phyloP scores from a whole-genome alignment of 139 green algal species.

The Helicosporidium sp. region DNA sequence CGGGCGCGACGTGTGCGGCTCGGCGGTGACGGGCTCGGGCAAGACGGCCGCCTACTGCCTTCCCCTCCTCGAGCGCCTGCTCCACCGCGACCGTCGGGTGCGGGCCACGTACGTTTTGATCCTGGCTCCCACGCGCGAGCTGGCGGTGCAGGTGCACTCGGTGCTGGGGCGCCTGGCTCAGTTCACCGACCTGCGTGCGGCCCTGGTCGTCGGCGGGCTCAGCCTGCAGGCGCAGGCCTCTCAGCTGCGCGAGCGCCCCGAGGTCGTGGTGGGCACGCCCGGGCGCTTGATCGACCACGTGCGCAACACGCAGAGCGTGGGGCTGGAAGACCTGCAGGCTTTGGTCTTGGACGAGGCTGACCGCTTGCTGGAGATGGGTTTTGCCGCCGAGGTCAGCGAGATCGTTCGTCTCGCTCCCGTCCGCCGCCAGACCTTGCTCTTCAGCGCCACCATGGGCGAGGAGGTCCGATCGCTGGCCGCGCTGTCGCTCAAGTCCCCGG shows the following conservation, averaged over 20 bases:
- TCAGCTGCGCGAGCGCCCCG: slow-evolving; percentile 45
- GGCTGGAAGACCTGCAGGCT: slow-evolving; percentile 69
- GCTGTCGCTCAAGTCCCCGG: slow-evolving; percentile 57
- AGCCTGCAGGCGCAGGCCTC: slow-evolving; percentile 62
- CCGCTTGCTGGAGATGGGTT: slow-evolving; percentile 77
- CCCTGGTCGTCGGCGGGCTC: slow-evolving; percentile 85
- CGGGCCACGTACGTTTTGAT: slow-evolving; percentile 53
- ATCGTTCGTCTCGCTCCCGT: slow-evolving; percentile 63
- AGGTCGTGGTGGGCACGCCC: slow-evolving; percentile 85
- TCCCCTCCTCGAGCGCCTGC: slow-evolving; percentile 77
- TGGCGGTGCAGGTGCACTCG: slow-evolving; percentile 83
- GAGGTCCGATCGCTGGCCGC: slow-evolving; percentile 50
- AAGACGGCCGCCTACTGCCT: slow-evolving; percentile 94
- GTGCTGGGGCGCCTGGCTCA: slow-evolving; percentile 83
- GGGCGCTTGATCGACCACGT: slow-evolving; percentile 83
- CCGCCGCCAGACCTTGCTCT: slow-evolving; percentile 86
- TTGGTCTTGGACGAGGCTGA: slow-evolving; percentile 92
- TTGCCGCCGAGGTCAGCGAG: slow-evolving; percentile 56
- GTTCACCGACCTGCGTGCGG: slow-evolving; percentile 71
- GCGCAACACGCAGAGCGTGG: slow-evolving; percentile 63
- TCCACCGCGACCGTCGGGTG: slow-evolving; percentile 54
- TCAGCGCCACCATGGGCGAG: slow-evolving; percentile 52
- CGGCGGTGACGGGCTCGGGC: slow-evolving; percentile 81
- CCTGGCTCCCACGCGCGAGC: slow-evolving; percentile 73
- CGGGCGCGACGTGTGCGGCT: slow-evolving; percentile 84